Base-by-base conservation (phyloP, 139 green algal genomes). In the Eudorina sp. region DNA sequence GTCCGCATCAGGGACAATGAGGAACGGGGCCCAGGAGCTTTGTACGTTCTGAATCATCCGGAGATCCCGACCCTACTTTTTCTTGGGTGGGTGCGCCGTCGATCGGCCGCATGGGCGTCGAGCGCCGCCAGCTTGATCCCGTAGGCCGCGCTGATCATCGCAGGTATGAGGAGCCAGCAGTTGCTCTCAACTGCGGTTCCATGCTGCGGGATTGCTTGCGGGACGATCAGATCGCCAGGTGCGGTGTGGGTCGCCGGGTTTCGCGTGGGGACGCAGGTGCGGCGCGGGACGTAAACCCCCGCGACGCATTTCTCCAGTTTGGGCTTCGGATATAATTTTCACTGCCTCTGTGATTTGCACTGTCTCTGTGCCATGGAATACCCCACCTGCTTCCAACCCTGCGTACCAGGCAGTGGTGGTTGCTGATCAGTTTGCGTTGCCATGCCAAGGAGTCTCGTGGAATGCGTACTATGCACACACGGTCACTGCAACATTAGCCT, bases 151-250 rank as follows among this genome's bases (percentile, higher is more conserved):
- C 34, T 21, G 40, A 19, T 34, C 41, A 34, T 3, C 70, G 62
- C 92, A 96, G 94, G 53, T 98, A 97, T 78, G 91, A 96, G 23
- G 93, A 97, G 60, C 87, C 93, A 4, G 90, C 89, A 31, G 94
- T 98, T n/a, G 96, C 96, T 25, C 91, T 99, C 34, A 96, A 95
- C 70, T 97, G 94, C 80, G 96, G 96, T 31, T 89, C 85, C 75
- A 98, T 99, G 94, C 93, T 98, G 76, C 91, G 96, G n/a, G 96
- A 98, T 78, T 97, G 95, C 86, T 94, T 97, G 41, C 91, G 95
- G 18, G 92, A 97, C 73, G 93, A 97, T 74, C 55, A 83, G 18
- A 69, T 98, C 7, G 95, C 95, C 11, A 92, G 45, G 91, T 92
- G 34, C 45, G 70, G 8, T 72, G 48, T 21, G 11, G 48, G 48